Evolutionary conservation across 2,329 filamentous ascomycete species (phyloP), one percentile per base, ranked within the genome.

Genomic region (Sporothrix inflata): DNA sequence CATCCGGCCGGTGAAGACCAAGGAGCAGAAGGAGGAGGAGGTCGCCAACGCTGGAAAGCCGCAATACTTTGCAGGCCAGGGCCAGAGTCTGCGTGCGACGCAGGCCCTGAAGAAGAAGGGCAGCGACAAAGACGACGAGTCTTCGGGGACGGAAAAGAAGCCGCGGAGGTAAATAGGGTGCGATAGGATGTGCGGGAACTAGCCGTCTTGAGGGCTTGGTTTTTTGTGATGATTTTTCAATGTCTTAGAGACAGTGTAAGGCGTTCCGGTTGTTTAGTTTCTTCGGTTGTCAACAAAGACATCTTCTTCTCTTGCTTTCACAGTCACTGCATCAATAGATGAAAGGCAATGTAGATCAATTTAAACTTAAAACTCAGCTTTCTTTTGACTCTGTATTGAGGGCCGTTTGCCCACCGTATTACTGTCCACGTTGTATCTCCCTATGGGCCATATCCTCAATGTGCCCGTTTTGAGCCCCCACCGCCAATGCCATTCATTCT

Each of bases 1-100:
- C 78, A 88, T 97, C 79, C 97, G 92, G 81, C 95, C 95, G 0
- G 86, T 97, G 55, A 94, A 94, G 84, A 93, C 92, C 9, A 89
- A 91, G 72, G 91, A 89, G 47, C 89, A 93, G 72, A 90, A 89
- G 79, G 88, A 89, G 69, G 86, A 90, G 73, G 89, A 91, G 73
- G 87, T 89, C 49, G 87, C 89, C 74, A 85, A 89, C n/a, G 85
- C 87, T 3, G 40, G n/a, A 4, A 85, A 86, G 73, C 88, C 89
- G 75, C 91, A 91, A n/a, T 89, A 90, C 76, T 97, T 97, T 81
- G 89, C 91, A 4, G 95, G 95, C 0, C 89, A 93, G 75, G 95
- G 95, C 0, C 92, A 98, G 81, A 96, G 92, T 5, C 83, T 98
- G 49, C 85, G 89, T 55, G 86, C 86, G 1, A 85, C 88, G 30